Base-by-base conservation (phyloP, 768 basidiomycete genomes). In the Mycena sanguinolenta region DNA sequence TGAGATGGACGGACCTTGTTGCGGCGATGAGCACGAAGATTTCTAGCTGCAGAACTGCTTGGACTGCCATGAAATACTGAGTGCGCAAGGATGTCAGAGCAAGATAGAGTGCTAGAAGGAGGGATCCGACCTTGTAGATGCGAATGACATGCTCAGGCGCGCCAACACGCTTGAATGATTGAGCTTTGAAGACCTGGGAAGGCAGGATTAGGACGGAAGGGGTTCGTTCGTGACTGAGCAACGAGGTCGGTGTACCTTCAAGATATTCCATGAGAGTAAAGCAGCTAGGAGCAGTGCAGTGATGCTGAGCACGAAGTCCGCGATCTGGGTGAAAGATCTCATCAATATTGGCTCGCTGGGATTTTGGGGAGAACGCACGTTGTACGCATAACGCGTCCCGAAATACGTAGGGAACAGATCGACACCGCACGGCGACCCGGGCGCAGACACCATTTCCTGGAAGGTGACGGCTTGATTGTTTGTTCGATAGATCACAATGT, bases 41-140 rank as follows among this genome's bases (percentile, higher is more conserved):
- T 59, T 86, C 86, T 14, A 91, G 77, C 71, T 90, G 89, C 2
- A 90, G 80, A 71, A 84, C 85, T 27, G 86, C 88, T 38, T 86
- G 82, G 14, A 89, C 78, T 1, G 87, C 85, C 78, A 89, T 82
- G 77, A 90, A 88, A 74, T 84, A 84, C 89, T 89, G 67, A 34
- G 14, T 5, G 38, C 19, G 44, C 13, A 39, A 30, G 52, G 21
- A 27, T 50, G 19, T 72, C 27, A 65, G 63, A 21, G 42, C 25
- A 34, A 36, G 16, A 38, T 8, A 10, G 32, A 34, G 32, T n/a
- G 39, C n/a, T 10, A n/a, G 16, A 21, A 38, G 2, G 57, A 7
- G 23, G 25, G 21, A 16, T 10, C 77, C 49, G 58, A 86, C 88
- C 76, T 84, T 84, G 80, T 90, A 84, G 64, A 90, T 83, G 2